These are phyloP conservation scores for Suhomyces coccinellae DNA, from an alignment of 1,139 yeast species.

Conservation along the genomic window DNA sequence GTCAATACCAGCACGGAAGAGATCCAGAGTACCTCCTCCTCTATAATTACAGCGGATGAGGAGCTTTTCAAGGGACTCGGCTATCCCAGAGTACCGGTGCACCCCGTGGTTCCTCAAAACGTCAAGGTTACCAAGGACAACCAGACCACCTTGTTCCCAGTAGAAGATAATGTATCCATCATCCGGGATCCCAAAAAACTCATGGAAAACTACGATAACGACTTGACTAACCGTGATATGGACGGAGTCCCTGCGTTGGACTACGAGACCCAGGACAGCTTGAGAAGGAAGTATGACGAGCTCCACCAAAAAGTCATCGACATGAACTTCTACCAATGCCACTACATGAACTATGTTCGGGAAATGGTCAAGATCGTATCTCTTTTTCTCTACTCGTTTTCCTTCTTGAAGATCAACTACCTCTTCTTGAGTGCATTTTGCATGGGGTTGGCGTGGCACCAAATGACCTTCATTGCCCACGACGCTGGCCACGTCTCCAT, in stretches of 20 bases:
- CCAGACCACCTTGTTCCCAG: conserved; percentile 39
- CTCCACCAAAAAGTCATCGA: conserved; percentile 58
- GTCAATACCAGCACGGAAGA: conserved; percentile 15
- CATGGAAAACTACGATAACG: conserved; percentile 60
- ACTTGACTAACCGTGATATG: conserved; percentile 54
- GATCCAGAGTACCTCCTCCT: conserved; percentile 17
- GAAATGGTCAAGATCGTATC: conserved; percentile 63
- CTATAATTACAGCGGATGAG: conserved; percentile 3
- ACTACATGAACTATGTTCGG: conserved; percentile 67
- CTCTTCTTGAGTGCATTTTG: conserved; percentile 59
- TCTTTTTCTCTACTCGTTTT: conserved; percentile 51
- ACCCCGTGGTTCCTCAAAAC: conserved; percentile 54
- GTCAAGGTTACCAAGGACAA: conserved; percentile 39
- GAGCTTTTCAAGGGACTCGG: conserved; percentile 30
- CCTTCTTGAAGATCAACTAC: conserved; percentile 48
- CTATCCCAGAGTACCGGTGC: conserved; percentile 32
- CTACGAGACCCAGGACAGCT: conserved; percentile 57
- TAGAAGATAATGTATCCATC: conserved; percentile 32
- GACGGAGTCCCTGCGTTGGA: conserved; percentile 63
- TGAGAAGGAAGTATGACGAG: conserved; percentile 58
- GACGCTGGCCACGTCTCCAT: conserved; percentile 88
- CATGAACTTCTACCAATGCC: conserved; percentile 68
- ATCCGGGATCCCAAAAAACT: conserved; percentile 52
- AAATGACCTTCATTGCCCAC: conserved; percentile 81
- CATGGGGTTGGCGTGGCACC: conserved; percentile 87